Base-by-base conservation (phyloP, 2,329 filamentous ascomycete genomes). In the Geosmithia morbida region DNA sequence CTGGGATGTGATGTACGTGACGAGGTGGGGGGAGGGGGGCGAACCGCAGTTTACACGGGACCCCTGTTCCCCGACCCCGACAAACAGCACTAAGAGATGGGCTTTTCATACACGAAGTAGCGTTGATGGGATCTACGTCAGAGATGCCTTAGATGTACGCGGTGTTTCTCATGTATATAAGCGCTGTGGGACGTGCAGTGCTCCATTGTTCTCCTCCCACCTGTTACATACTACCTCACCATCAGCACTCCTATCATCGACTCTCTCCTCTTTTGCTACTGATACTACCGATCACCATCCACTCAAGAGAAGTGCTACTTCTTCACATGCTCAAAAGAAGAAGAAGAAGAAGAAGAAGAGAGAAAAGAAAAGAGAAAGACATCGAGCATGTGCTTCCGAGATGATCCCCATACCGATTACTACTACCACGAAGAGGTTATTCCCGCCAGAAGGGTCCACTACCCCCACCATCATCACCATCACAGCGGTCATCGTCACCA, bases 401-500 rank as follows among this genome's bases (percentile, higher is more conserved):
- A 77, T 48, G 62, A 66, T 49, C 66, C 68, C 48, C 60, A 57
- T 29, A 67, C 65, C 41, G 66, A 66, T 44, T 74, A 77, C 63
- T 77, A 77, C 64, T 74, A 76, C 58, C 68, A 68, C 57, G 70
- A 76, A 61, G 72, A 76, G 53, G 65, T 70, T 52, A 65, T 72
- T 44, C 72, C 72, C 42, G 63, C 67, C 49, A 62, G 69, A 41
- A 63, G 66, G 45, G 57, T 59, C 48, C 51, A 54, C 45, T 58
- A 62, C 45, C 57, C 58, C 39, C 55, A 56, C 39, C 56, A 57
- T 22, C 51, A 55, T 51, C 42, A 56, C 51, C 57, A 60, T 46
- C 56, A 61, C 42, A 60, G 63, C 51, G 57, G 55, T 30, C 59
- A 65, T 45, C 59, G 61, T 16, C 60, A 62, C 48, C 59, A 62